Conservation (phyloP, 108 stramenopile species). For the Fistulifera pelliculosa region DNA sequence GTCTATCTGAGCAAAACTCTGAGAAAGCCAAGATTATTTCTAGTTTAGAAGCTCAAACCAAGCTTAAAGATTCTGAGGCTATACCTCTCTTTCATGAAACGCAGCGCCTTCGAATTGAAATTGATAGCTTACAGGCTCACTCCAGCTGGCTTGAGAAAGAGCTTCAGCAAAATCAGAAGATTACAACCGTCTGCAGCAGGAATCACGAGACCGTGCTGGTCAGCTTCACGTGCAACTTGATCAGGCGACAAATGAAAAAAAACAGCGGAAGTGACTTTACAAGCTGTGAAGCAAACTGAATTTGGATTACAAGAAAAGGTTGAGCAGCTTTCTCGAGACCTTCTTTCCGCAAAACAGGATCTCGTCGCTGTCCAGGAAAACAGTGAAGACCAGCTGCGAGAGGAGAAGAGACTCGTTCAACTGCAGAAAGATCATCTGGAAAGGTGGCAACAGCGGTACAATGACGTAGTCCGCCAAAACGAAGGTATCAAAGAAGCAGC, state of each 20-base stretch:
- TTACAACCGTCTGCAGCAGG: slow-evolving; percentile 19
- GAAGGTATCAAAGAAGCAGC: slow-evolving; percentile 40
- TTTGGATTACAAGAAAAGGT: slow-evolving; percentile 29
- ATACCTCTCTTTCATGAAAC: slow-evolving; percentile 60
- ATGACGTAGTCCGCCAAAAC: slow-evolving; percentile 31
- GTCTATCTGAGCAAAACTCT: slow-evolving; percentile 45
- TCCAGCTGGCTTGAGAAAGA: slow-evolving; percentile 61
- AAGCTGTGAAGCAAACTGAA: slow-evolving; percentile 18
- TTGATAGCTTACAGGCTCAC: slow-evolving; percentile 52
- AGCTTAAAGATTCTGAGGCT: slow-evolving; percentile 42
- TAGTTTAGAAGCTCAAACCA: slow-evolving; percentile 36
- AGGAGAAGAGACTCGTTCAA: slow-evolving; percentile 42
- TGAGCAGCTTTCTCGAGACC: slow-evolving; percentile 22
- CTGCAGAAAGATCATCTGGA: slow-evolving; percentile 60
- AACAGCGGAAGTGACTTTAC: slow-evolving; percentile 13
- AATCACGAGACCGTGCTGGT: slow-evolving; percentile 27
- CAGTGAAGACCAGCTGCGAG: slow-evolving; percentile 38
- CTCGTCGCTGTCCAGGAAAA: slow-evolving; percentile 26
- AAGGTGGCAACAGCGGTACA: slow-evolving; percentile 34
- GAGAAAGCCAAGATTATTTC: slow-evolving; percentile 30
- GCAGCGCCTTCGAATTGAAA: slow-evolving; percentile 58
- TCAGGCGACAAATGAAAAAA: slow-evolving; percentile 23
- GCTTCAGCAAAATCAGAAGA: slow-evolving; percentile 26
- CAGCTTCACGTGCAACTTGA: slow-evolving; percentile 30
- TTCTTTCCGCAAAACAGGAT: slow-evolving; percentile 35